phyloP scores from a whole-genome alignment of 2,329 filamentous ascomycete genomes.

The Hypoxylon sp. region DNA sequence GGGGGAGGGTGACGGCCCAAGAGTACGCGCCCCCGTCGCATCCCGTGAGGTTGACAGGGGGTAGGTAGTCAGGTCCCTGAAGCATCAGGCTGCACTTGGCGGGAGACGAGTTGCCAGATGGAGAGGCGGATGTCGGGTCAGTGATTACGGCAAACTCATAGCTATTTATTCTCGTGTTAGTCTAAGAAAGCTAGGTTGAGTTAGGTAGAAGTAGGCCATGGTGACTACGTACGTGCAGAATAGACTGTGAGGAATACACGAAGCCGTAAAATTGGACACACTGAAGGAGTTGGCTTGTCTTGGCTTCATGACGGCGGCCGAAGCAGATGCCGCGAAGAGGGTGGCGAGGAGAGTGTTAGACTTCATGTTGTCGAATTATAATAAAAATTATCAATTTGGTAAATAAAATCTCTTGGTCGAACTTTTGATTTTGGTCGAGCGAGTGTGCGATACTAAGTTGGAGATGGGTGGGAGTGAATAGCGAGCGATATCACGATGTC shows the following conservation, averaged over 20 bases:
- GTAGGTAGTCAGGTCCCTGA: constrained; percentile 46
- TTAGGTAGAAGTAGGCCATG: background rate
- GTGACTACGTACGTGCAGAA: constrained; percentile 40
- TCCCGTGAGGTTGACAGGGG: constrained; percentile 38
- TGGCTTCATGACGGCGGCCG: constrained; percentile 35
- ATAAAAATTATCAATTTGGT: background rate
- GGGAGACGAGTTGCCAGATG: constrained; percentile 29
- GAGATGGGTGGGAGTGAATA: constrained; percentile 9
- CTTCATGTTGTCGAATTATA: constrained; percentile 37
- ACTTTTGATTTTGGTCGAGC: background rate
- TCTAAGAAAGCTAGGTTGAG: background rate
- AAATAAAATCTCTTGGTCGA: background rate
- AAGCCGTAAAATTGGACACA: constrained; percentile 45
- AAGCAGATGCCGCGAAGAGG: constrained; percentile 41
- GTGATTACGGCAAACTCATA: constrained; percentile 47
- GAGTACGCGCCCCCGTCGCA: constrained; percentile 44
- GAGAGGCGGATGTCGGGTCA: constrained; percentile 26
- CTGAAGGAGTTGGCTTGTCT: constrained; percentile 37
- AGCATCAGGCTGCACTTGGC: constrained; percentile 44
- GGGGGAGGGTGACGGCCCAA: constrained; percentile 23
- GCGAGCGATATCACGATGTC: constrained; percentile 14
- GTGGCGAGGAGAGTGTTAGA: constrained; percentile 35
- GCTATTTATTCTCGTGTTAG: constrained; percentile 25
- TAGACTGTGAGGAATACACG: constrained; percentile 48
- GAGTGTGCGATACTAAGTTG: constrained; percentile 10